phyloP scores from a whole-genome alignment of 2,329 filamentous ascomycete genomes.

The Penicillium rolfsii region DNA sequence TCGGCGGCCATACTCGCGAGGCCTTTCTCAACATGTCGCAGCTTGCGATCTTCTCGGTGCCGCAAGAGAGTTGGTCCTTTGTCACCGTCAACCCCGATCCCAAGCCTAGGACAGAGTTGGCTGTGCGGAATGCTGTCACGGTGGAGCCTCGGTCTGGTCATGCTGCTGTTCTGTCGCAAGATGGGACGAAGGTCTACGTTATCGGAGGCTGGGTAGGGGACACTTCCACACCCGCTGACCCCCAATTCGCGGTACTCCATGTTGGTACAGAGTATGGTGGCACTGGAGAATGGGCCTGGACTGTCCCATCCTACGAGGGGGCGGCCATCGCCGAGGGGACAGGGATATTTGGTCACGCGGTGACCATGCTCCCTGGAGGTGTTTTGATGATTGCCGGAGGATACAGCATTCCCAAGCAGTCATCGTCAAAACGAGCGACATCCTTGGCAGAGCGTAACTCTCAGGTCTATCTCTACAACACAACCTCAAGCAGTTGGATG shows the following conservation, averaged over 20 bases:
- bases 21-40: slow-evolving; percentile 96
- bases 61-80: slow-evolving; percentile 85
- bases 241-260: slow-evolving; percentile 77
- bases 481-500: slow-evolving; percentile 62
- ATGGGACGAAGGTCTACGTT: slow-evolving; percentile 76
- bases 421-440: slow-evolving; percentile 44
- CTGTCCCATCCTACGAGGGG: slow-evolving; percentile 38
- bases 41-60: slow-evolving; percentile 82
- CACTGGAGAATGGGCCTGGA: slow-evolving; percentile 50
- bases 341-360: slow-evolving; percentile 65
- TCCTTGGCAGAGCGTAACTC: slow-evolving; percentile 43
- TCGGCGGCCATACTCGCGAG: slow-evolving; percentile 80
- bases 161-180: slow-evolving; percentile 76
- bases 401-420: slow-evolving; percentile 53
- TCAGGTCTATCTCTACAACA: slow-evolving; percentile 63
- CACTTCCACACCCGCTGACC: slow-evolving; percentile 71
- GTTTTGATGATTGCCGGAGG: slow-evolving; percentile 66
- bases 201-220: slow-evolving; percentile 94
- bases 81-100: slow-evolving; percentile 62
- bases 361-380: slow-evolving; percentile 62
- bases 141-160: slow-evolving; percentile 88
- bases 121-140: slow-evolving; percentile 51
- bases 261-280: slow-evolving; percentile 73
- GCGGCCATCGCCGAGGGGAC: slow-evolving; percentile 46
- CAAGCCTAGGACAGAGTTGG: slow-evolving; percentile 59